These are phyloP conservation scores for Eimeria brunetti DNA, from an alignment of 169 alveolate species.

Conservation along the genomic window DNA sequence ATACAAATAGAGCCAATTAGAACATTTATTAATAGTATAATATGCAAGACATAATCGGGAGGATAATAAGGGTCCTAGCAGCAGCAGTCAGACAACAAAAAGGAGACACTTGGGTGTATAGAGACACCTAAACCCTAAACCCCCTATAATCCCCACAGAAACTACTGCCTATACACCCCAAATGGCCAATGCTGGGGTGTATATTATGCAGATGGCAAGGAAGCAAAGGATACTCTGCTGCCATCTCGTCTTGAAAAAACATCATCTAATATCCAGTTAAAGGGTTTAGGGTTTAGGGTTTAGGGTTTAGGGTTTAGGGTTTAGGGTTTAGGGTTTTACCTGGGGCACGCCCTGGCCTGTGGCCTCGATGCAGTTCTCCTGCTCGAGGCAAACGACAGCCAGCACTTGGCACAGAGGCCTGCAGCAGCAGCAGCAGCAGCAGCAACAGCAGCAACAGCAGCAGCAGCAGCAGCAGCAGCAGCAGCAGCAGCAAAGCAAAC, in stretches of 20 bases:
- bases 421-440: slow-evolving; percentile 17
- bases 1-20: too few relatives aligned
- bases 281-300: background rate
- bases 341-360: slow-evolving; percentile 71
- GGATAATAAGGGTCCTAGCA: too few relatives aligned
- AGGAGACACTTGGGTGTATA: too few relatives aligned
- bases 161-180: too few relatives aligned
- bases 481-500: background rate
- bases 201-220: too few relatives aligned
- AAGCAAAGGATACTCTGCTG: too few relatives aligned
- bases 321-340: background rate
- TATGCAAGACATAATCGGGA: too few relatives aligned
- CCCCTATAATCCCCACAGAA: too few relatives aligned
- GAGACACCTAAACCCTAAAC: background rate
- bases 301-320: background rate
- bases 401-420: slow-evolving; percentile 40
- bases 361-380: slow-evolving; percentile 77
- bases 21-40: too few relatives aligned
- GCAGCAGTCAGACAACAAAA: background rate
- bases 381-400: slow-evolving; percentile 26
- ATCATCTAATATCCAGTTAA: too few relatives aligned
- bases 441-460: background rate
- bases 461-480: background rate
- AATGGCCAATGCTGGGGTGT: too few relatives aligned
- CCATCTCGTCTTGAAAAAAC: too few relatives aligned